A percentile compares a stretch with the other conserved stretches of the same genome.
Conservation (phyloP, 345 rosid genomes). For the Populus simonii region DNA sequence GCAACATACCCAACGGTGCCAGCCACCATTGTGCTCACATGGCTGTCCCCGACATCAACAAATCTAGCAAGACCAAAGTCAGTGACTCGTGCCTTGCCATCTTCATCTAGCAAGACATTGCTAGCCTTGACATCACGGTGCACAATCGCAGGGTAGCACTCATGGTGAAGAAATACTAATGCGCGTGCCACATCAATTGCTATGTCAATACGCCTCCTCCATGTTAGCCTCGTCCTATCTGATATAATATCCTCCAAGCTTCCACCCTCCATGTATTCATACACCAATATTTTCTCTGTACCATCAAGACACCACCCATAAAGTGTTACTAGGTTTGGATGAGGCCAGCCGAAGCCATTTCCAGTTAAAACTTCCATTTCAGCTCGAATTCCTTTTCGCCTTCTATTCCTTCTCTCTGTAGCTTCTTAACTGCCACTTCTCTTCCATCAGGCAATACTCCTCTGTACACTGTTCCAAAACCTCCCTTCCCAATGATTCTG, state of each 20-base stretch:
- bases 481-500: conserved; percentile 83
- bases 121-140: conserved; percentile 96
- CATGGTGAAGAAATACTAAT: conserved; percentile 79
- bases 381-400: conserved; percentile 81
- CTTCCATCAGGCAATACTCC: conserved; percentile 80
- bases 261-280: conserved; percentile 89
- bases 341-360: conserved; percentile 81
- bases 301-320: conserved; percentile 89
- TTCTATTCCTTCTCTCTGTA: conserved; percentile 73
- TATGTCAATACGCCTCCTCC: conserved; percentile 56
- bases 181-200: conserved; percentile 76
- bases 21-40: conserved; percentile 87
- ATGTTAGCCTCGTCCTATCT: conserved; percentile 53
- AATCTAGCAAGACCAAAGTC: conserved; percentile 91
- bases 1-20: conserved; percentile 94
- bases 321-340: conserved; percentile 82
- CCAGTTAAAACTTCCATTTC: conserved; percentile 93
- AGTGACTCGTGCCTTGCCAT: conserved; percentile 73
- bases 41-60: conserved; percentile 67
- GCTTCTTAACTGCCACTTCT: conserved; percentile 88
- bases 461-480: conserved; percentile 76
- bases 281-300: conserved; percentile 72
- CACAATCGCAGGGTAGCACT: conserved; percentile 80
- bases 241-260: conserved; percentile 76
- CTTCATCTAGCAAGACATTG: conserved; percentile 69